phyloP scores from a whole-genome alignment of 768 basidiomycete genomes.

The Leccinum rimulosum region DNA sequence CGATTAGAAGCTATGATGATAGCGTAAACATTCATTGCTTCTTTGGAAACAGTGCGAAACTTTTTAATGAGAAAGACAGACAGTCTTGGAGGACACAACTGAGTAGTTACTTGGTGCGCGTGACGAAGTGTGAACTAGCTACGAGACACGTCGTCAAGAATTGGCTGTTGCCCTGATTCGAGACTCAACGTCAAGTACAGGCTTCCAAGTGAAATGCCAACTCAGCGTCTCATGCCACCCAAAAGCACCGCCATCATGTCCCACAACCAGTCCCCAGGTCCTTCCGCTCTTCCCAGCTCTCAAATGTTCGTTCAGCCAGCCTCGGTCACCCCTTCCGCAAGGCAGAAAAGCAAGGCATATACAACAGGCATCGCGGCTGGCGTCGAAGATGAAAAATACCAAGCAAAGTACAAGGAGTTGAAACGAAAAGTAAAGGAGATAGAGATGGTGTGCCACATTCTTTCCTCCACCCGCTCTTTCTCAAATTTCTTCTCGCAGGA shows the following conservation, averaged over 20 bases:
- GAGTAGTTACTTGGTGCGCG: not conserved
- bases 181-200: constrained; percentile 29
- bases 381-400: constrained; percentile 84
- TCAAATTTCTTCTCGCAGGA: constrained; percentile 47
- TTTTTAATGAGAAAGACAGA: not conserved
- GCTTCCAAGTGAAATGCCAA: constrained; percentile 27
- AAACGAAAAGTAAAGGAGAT: constrained; percentile 88
- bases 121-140: constrained; percentile 7
- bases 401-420: constrained; percentile 83
- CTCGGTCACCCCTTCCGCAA: constrained; percentile 33
- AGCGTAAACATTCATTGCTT: not conserved
- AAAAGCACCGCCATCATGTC: constrained; percentile 59
- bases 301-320: constrained; percentile 34
- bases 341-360: constrained; percentile 48
- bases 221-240: constrained; percentile 27
- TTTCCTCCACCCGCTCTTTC: constrained; percentile 2
- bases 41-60: not conserved
- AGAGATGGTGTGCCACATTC: constrained; percentile 56
- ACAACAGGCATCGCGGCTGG: constrained; percentile 69
- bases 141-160: constrained; percentile 12
- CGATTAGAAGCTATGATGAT: constrained; percentile 1
- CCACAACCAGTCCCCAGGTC: constrained; percentile 55
- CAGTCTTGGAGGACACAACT: not conserved
- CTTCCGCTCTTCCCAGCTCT: constrained; percentile 41
- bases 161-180: constrained; percentile 13